Evolutionary conservation across 345 rosid genomes (phyloP), one percentile per base, ranked within the genome.

Genomic region (Gossypium stocksii): DNA sequence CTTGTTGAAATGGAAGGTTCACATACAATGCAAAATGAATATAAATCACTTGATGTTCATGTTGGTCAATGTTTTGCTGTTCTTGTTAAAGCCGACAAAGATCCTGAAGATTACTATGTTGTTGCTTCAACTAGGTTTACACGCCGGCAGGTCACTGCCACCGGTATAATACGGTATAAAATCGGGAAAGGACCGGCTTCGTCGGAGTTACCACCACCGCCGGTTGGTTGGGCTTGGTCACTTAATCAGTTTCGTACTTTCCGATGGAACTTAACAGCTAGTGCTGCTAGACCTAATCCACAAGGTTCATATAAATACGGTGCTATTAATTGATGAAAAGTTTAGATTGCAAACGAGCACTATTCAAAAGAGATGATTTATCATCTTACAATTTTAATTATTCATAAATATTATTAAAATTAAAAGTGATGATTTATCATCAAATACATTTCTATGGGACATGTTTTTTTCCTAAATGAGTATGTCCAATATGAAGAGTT

Each of bases 141-240:
- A 0, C 22, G 6, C 4, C 34, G 62, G 11, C 2, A 20, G 16
- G 62, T 58, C 4, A 22, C 62, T 0, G 62, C 62, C 16, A 22
- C 34, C 2, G 62, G 62, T 1, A 11, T 58, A 13, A 58, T 58
- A 5, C 62, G 34, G 2, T 58, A 58, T 29, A 58, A 23, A 2
- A 23, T 1, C 1, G 62, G 62, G 5, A 58, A 58, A 14, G 62
- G 62, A 22, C 34, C 29, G 7, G 62, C 34, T 6, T 58, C 62
- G 1, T 13, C 62, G 4, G 62, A 58, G 14, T 12, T 58, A 29
- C 62, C 62, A 2, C 62, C 15, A 3, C 7, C 17, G 11, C 34
- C 62, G 4, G 62, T 58, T 11, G 34, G 62, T 58, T 58, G 62
- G 62, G 62, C 62, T 22, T 58, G 62, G 62, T 58, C 62, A 10